phyloP scores from a whole-genome alignment of 2,329 filamentous ascomycete genomes.

The Claviceps pazoutovae region DNA sequence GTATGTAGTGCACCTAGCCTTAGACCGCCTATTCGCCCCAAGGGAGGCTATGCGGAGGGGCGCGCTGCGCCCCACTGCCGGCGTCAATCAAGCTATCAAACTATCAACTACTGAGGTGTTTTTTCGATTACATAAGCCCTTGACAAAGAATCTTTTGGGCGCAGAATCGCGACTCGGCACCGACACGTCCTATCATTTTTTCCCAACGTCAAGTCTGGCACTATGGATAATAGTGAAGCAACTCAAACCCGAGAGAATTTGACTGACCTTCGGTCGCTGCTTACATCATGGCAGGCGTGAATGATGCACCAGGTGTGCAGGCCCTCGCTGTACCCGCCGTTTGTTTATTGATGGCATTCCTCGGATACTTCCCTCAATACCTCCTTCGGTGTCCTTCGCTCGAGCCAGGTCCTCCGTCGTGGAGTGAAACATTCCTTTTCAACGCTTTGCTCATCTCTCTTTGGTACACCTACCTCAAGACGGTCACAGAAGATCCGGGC shows the following conservation, averaged over 20 bases:
- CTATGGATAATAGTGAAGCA: not conserved
- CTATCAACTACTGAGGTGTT: too few species aligned
- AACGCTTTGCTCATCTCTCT: conserved; percentile 51
- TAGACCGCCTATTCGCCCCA: too few species aligned
- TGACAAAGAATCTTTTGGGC: too few species aligned
- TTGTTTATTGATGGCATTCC: conserved; percentile 50
- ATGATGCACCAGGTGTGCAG: conserved; percentile 30
- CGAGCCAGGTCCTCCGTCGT: conserved; percentile 44
- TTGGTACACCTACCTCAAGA: conserved; percentile 54
- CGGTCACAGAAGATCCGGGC: conserved; percentile 44
- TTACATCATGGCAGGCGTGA: conserved; percentile 27
- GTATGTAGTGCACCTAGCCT: too few species aligned
- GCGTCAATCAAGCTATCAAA: too few species aligned
- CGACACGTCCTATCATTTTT: too few species aligned
- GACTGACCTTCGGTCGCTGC: not conserved
- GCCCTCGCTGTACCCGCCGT: conserved; percentile 55
- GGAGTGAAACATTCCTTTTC: conserved; percentile 44
- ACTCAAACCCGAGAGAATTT: not conserved
- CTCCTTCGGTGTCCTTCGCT: conserved; percentile 47
- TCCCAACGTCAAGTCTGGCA: not conserved
- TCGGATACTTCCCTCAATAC: conserved; percentile 59
- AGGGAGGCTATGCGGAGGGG: too few species aligned
- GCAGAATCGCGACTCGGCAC: too few species aligned
- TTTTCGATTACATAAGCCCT: too few species aligned
- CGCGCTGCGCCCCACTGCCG: too few species aligned